Conservation (phyloP, 2,329 filamentous ascomycete genomes). For the Ceratocystis variospora region DNA sequence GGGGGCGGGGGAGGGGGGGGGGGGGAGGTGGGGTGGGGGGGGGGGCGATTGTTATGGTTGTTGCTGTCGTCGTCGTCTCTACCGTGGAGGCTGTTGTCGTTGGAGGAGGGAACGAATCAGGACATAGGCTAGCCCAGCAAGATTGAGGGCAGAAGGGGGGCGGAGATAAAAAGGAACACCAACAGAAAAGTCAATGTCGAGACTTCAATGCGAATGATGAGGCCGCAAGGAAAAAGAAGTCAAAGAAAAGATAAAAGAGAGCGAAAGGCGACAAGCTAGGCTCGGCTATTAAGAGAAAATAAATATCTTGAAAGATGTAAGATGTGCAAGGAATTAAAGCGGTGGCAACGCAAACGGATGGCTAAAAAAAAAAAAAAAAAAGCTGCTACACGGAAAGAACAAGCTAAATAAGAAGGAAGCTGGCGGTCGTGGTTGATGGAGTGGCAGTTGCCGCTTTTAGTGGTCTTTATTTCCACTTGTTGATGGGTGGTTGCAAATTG, state of each 20-base stretch:
- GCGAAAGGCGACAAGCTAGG: neutral
- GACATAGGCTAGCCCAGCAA: neutral
- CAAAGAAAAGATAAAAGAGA: neutral
- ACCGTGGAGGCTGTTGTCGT: neutral
- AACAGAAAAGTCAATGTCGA: neutral
- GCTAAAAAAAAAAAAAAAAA: too few relatives aligned
- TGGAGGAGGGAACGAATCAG: neutral
- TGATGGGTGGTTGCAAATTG: too few relatives aligned
- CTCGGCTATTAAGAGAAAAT: conserved; percentile 4
- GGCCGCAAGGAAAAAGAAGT: neutral
- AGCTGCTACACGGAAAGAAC: too few relatives aligned
- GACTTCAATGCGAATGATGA: neutral
- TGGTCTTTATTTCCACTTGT: too few relatives aligned
- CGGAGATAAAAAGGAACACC: neutral
- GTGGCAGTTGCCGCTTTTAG: neutral
- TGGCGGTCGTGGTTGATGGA: neutral
- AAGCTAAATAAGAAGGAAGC: too few relatives aligned
- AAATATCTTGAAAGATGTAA: neutral
- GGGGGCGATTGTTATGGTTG: too few relatives aligned
- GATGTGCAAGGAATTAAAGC: neutral
- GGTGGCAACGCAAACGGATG: neutral
- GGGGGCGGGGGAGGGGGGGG: too few relatives aligned
- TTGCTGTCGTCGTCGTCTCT: neutral
- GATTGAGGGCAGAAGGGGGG: neutral
- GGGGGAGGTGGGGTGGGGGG: too few relatives aligned